Evolutionary conservation across 2,329 filamentous ascomycete species (phyloP), one percentile per base, ranked within the genome.

Genomic region (Trichoderma endophyticum): DNA sequence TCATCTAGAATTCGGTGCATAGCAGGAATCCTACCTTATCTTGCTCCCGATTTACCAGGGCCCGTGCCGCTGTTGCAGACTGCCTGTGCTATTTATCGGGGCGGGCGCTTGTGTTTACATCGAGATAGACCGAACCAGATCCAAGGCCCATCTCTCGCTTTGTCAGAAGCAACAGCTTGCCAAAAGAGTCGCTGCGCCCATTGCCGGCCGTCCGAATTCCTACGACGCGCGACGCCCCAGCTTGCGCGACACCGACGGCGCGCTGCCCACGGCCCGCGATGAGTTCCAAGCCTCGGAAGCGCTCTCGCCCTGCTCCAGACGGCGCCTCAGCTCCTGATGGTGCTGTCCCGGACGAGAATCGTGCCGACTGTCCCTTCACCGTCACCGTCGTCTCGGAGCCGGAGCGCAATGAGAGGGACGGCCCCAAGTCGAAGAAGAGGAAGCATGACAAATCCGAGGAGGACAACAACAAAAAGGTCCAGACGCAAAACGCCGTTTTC

Each of bases 291-390:
- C 75, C 84, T 74, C 83, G 84, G 75, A 89, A 89, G 81, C 85
- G 87, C 75, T 84, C 86, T 73, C 85, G 85, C 76, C 78, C 82
- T 69, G 82, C 85, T 67, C 26, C 66, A 30, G 66, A 69, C 30
- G 56, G 57, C 66, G 57, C 57, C 43, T 39, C 32, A 9, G 30
- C 28, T n/a, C 57, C 56, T 5, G 57, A 69, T 28, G 57, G 56
- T 18, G 39, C 56, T 21, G 36, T 69, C 39, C 76, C 80, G 71
- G 84, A 86, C 72, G 86, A 88, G 75, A 84, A 82, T 74, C 84
- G 86, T 75, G 87, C 87, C 77, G 87, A 89, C 75, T 89, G 87
- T 73, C 87, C 86, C 12, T 89, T 88, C 73, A 80, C 78, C 51
- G 82, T 88, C 67, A 74, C 77, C 57, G 77, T 77, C 71, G 75